Percentiles rank a stretch among this genome's conserved stretches.
Conservation (phyloP, 148 eudicot species). For the Rhododendron simsii region DNA sequence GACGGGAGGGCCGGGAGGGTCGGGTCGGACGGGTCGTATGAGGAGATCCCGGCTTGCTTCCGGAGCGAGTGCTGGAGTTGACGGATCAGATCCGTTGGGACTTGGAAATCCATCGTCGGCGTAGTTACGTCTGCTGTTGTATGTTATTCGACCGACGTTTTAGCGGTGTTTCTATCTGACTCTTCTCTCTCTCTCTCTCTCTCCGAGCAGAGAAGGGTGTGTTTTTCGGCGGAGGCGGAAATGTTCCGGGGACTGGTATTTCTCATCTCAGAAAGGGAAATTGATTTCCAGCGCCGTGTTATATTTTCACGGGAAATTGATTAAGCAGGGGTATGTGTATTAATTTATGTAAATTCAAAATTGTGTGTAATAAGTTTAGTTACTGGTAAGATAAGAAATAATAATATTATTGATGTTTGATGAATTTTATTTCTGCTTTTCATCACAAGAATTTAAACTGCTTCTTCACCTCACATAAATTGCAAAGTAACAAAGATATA, state of each 20-base stretch:
- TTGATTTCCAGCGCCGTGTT: not conserved
- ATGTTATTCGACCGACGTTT: not conserved
- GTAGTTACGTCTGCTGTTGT: not conserved
- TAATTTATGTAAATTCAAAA: too few relatives aligned
- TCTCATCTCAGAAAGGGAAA: not conserved
- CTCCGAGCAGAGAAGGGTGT: not conserved
- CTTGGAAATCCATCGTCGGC: conserved; percentile 23
- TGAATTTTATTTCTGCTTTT: too few relatives aligned
- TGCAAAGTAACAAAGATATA: too few relatives aligned
- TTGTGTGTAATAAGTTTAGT: too few relatives aligned
- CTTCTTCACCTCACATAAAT: too few relatives aligned
- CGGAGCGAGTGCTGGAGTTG: conserved; percentile 48
- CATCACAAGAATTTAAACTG: too few relatives aligned
- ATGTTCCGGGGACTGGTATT: not conserved
- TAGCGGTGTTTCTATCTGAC: not conserved
- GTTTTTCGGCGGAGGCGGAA: too few relatives aligned
- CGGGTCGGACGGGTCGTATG: conserved; percentile 38
- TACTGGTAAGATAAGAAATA: too few relatives aligned
- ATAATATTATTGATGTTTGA: too few relatives aligned
- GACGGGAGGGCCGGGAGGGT: conserved; percentile 33
- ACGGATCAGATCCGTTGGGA: conserved; percentile 37
- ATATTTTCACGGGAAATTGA: too few relatives aligned
- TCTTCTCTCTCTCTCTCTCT: not conserved
- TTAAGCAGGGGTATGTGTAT: too few relatives aligned
- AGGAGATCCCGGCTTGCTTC: conserved; percentile 36